These are phyloP conservation scores for Diutina sp. DNA, from an alignment of 1,139 yeast genomes.

Conservation along the genomic window DNA sequence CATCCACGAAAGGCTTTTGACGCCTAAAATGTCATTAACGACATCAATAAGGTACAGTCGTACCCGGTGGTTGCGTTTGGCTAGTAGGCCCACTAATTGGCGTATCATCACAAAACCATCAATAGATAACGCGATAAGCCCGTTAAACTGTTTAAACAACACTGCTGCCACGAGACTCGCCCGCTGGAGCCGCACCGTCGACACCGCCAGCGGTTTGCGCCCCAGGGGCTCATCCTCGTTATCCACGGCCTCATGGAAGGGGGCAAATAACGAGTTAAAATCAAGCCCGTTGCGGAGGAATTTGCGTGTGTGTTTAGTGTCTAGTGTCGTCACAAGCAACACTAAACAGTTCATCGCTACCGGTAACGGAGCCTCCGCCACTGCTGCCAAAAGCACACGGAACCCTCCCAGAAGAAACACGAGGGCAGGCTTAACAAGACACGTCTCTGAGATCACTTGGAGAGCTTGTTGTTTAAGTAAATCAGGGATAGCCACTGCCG, in stretches of 20 bases:
- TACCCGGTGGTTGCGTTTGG: constrained; percentile 40
- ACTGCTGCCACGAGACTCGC: neutral
- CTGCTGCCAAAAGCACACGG: constrained; percentile 39
- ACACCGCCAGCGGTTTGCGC: constrained; percentile 18
- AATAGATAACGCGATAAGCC: constrained; percentile 54
- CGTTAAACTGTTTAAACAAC: constrained; percentile 14
- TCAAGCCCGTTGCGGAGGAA: constrained; percentile 52
- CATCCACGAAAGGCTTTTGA: constrained; percentile 52
- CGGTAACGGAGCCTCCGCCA: constrained; percentile 53
- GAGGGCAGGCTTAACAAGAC: constrained; percentile 47
- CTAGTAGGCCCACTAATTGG: constrained; percentile 50
- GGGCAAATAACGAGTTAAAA: constrained; percentile 47
- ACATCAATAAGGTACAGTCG: constrained; percentile 61
- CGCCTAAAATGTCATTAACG: constrained; percentile 52
- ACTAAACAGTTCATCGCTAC: constrained; percentile 42
- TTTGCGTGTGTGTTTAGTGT: constrained; percentile 42
- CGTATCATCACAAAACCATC: constrained; percentile 44
- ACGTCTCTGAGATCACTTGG: constrained; percentile 64
- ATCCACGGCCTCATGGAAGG: constrained; percentile 27
- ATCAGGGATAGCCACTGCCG: constrained; percentile 2
- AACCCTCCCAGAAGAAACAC: constrained; percentile 58
- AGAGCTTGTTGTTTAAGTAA: constrained; percentile 16
- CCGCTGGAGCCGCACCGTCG: constrained; percentile 11
- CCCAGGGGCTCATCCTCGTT: constrained; percentile 3
- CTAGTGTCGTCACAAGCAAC: constrained; percentile 47